Percentiles rank a stretch among this genome's conserved stretches.
These are phyloP conservation scores for Ophiobolus disseminans DNA, from an alignment of 2,329 filamentous ascomycete genomes.

Conservation along the genomic window DNA sequence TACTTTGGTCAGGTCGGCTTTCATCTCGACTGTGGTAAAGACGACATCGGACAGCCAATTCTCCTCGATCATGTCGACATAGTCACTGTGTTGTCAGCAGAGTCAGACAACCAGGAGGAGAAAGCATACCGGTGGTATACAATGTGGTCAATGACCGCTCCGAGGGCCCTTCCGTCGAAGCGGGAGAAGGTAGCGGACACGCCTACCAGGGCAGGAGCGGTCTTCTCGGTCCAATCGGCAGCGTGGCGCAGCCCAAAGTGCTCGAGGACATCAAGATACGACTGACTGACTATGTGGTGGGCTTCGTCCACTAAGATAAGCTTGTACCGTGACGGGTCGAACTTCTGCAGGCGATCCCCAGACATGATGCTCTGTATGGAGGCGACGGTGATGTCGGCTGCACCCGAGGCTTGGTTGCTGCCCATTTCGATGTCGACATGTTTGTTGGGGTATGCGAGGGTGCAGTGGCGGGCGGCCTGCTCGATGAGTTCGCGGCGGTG, in stretches of 20 bases:
- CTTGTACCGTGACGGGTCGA: constrained; percentile 81
- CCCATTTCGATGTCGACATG: constrained; percentile 93
- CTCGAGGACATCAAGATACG: constrained; percentile 76
- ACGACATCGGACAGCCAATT: constrained; percentile 92
- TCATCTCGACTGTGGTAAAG: constrained; percentile 89
- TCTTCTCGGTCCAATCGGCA: constrained; percentile 44
- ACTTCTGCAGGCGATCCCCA: constrained; percentile 78
- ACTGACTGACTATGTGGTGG: constrained; percentile 89
- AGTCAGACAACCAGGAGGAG: neutral
- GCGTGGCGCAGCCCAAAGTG: constrained; percentile 75
- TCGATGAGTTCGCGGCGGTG: constrained; percentile 94
- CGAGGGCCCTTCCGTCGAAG: constrained; percentile 83
- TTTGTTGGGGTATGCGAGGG: constrained; percentile 78
- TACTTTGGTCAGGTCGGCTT: constrained; percentile 78
- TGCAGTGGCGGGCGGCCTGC: constrained; percentile 88
- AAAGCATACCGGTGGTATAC: constrained; percentile 78
- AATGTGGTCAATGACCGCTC: constrained; percentile 88
- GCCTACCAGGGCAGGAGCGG: constrained; percentile 71
- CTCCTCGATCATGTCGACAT: constrained; percentile 81
- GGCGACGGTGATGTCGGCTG: constrained; percentile 90
- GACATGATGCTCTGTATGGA: constrained; percentile 87
- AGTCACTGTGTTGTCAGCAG: constrained; percentile 57
- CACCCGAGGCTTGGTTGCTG: constrained; percentile 73
- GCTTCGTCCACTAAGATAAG: constrained; percentile 94
- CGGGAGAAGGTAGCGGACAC: constrained; percentile 85